A percentile compares a stretch with the other conserved stretches of the same genome.
These are phyloP conservation scores for Dactylonectria macrodidyma DNA, from an alignment of 2,329 filamentous ascomycete species.

Conservation along the genomic window DNA sequence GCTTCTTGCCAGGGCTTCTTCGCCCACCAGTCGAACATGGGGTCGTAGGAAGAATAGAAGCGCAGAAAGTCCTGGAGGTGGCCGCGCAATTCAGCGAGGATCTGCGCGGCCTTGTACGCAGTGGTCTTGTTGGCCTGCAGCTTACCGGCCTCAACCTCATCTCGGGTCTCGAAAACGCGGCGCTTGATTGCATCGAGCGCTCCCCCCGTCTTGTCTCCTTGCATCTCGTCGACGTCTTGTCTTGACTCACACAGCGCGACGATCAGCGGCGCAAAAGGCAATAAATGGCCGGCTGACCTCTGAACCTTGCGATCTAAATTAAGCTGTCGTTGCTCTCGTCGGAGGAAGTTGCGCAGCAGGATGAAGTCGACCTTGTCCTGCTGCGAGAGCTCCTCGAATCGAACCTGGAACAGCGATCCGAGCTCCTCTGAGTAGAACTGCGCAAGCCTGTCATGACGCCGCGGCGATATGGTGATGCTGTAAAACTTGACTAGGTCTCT, in stretches of 20 bases:
- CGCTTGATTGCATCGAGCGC: constrained; percentile 55
- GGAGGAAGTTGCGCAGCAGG: constrained; percentile 64
- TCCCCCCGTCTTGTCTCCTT: constrained; percentile 59
- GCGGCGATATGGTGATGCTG: constrained; percentile 61
- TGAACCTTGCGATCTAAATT: constrained; percentile 56
- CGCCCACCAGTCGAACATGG: constrained; percentile 71
- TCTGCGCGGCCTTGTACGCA: constrained; percentile 63
- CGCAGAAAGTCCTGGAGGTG: constrained; percentile 62
- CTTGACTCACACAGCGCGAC: constrained; percentile 63
- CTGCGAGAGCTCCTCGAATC: constrained; percentile 52
- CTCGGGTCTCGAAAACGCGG: constrained; percentile 51
- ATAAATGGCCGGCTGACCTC: constrained; percentile 55
- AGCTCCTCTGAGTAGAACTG: constrained; percentile 61
- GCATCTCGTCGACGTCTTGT: constrained; percentile 59
- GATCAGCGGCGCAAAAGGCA: constrained; percentile 62
- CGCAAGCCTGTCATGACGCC: constrained; percentile 56
- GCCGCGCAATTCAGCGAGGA: constrained; percentile 55
- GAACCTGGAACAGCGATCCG: constrained; percentile 40
- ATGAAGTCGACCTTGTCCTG: constrained; percentile 65
- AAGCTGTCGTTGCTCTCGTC: constrained; percentile 54
- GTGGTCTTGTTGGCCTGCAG: constrained; percentile 56
- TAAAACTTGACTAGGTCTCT: constrained; percentile 64
- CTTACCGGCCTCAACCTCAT: constrained; percentile 53
- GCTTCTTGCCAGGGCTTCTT: constrained; percentile 60
- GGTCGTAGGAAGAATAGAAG: constrained; percentile 71